Conservation (phyloP, 1,139 yeast species). For the Nakaseomyces kungkrabaensis region DNA sequence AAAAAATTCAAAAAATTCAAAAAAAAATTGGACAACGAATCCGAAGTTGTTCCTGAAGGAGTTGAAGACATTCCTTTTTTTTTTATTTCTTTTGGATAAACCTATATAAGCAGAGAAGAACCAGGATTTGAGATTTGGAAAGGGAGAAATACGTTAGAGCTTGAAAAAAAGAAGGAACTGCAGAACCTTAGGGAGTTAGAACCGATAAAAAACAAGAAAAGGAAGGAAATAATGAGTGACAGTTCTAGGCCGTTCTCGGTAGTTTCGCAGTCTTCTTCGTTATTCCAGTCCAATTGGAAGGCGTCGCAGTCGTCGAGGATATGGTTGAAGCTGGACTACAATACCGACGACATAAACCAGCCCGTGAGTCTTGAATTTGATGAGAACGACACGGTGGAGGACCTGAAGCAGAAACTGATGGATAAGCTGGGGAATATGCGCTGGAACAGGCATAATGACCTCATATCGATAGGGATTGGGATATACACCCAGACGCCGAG, state of each 20-base stretch:
- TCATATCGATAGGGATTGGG: conserved; percentile 24
- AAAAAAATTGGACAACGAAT: too few species aligned
- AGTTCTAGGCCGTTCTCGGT: neutral
- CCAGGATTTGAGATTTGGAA: too few species aligned
- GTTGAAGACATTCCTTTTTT: too few species aligned
- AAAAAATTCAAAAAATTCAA: too few species aligned
- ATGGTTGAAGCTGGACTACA: conserved; percentile 19
- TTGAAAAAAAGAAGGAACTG: too few species aligned
- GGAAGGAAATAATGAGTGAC: neutral
- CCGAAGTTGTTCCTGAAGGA: too few species aligned
- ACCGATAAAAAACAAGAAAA: neutral
- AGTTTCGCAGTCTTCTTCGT: neutral
- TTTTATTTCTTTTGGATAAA: too few species aligned
- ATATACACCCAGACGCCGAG: conserved; percentile 8
- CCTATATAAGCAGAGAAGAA: too few species aligned
- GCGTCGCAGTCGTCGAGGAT: conserved; percentile 12
- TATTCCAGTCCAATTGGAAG: conserved; percentile 5
- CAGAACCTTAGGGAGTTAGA: neutral
- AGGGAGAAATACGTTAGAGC: too few species aligned
- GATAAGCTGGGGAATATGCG: conserved; percentile 14
- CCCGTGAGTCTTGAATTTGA: conserved; percentile 20
- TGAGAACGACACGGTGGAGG: conserved; percentile 25
- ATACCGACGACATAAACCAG: conserved; percentile 16
- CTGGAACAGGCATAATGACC: conserved; percentile 22
- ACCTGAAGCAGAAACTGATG: conserved; percentile 22